Evolutionary conservation across 805 yeast genomes (phyloP).

Genomic region (Candida ovalis): DNA sequence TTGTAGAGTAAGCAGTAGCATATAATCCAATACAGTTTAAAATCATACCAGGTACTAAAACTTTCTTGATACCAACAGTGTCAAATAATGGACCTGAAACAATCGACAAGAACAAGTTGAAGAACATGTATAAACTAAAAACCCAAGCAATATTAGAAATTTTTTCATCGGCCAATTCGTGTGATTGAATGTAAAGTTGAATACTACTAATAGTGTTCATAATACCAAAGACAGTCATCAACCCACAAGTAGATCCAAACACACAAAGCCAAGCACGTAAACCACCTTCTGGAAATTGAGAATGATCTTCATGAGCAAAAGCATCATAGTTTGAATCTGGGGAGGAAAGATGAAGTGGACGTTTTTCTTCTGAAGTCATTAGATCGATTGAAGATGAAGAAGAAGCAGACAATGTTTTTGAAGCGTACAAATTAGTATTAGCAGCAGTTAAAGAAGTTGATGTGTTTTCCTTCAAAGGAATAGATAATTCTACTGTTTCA

Average conservation of each 20-base stretch:
- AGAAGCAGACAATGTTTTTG: neutral
- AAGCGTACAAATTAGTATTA: neutral
- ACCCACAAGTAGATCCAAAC: conserved; percentile 55
- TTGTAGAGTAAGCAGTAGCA: conserved; percentile 47
- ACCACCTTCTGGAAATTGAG: conserved; percentile 59
- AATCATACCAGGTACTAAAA: conserved; percentile 43
- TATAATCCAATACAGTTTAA: conserved; percentile 48
- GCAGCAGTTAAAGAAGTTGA: neutral
- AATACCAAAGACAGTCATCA: conserved; percentile 52
- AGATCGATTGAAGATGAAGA: neutral
- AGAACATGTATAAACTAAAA: conserved; percentile 54
- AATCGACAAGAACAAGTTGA: conserved; percentile 42
- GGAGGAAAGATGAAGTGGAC: neutral
- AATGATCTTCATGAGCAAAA: conserved; percentile 21
- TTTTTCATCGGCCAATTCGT: conserved; percentile 46
- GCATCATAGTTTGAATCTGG: conserved; percentile 14
- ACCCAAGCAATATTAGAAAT: conserved; percentile 62
- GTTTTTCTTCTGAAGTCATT: neutral
- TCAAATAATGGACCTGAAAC: conserved; percentile 53
- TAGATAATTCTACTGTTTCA: neutral
- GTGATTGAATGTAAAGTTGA: conserved; percentile 55
- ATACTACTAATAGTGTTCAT: conserved; percentile 60
- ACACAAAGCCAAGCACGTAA: conserved; percentile 51
- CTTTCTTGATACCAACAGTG: conserved; percentile 49
- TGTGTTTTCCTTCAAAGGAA: neutral